phyloP scores from a whole-genome alignment of 2,329 filamentous ascomycete species.

The Fusarium ambrosium region DNA sequence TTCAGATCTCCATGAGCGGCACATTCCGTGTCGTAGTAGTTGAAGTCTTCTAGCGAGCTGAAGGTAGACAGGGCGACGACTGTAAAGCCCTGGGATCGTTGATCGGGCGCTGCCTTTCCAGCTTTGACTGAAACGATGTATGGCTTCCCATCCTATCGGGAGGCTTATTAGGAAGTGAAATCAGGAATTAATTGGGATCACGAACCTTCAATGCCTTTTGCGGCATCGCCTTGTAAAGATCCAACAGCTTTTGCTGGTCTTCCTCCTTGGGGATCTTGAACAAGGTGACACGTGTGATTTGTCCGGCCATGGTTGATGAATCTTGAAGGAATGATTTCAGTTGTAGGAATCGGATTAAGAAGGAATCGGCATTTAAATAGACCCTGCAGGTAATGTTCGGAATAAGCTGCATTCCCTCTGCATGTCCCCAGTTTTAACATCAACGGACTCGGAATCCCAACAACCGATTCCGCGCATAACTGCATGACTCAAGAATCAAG shows the following conservation, averaged over 20 bases:
- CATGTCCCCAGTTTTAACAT: neutral
- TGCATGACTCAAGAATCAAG: neutral
- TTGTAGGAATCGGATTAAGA: neutral
- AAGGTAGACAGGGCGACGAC: conserved; percentile 70
- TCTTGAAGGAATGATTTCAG: neutral
- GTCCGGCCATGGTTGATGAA: conserved; percentile 23
- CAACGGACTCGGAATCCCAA: neutral
- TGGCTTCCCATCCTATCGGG: conserved; percentile 67
- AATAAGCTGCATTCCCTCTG: neutral
- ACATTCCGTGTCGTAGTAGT: conserved; percentile 69
- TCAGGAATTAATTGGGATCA: neutral
- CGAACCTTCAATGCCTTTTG: conserved; percentile 50
- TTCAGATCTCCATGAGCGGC: conserved; percentile 51
- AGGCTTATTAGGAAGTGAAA: neutral
- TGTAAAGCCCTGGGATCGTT: conserved; percentile 70
- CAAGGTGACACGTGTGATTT: conserved; percentile 52
- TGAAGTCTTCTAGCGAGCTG: conserved; percentile 69
- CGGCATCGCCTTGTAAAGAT: conserved; percentile 51
- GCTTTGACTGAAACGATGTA: conserved; percentile 69
- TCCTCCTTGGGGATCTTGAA: conserved; percentile 55
- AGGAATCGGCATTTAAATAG: neutral
- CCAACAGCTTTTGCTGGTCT: conserved; percentile 49
- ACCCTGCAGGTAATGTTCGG: neutral
- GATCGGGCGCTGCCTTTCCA: conserved; percentile 63
- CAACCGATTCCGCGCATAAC: neutral